Conservation (phyloP, 2,329 filamentous ascomycete genomes). For the Nemania sp. region DNA sequence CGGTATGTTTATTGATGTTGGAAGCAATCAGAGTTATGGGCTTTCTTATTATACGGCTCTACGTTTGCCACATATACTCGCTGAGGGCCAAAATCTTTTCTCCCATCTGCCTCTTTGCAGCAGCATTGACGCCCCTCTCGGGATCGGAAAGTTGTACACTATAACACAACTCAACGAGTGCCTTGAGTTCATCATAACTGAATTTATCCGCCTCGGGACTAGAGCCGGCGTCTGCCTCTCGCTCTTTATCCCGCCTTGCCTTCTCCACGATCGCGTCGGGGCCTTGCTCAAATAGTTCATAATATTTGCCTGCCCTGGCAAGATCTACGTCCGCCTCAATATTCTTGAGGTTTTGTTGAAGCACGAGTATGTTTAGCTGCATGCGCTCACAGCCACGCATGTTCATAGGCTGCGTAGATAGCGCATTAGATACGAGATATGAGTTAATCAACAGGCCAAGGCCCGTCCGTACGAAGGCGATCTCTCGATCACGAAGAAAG, state of each 20-base stretch:
- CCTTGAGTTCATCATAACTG: conserved; percentile 75
- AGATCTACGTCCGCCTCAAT: conserved; percentile 79
- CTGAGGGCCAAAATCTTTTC: conserved; percentile 77
- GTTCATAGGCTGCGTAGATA: conserved; percentile 85
- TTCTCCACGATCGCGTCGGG: conserved; percentile 73
- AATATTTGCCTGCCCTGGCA: conserved; percentile 74
- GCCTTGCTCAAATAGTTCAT: conserved; percentile 74
- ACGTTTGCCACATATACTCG: conserved; percentile 78
- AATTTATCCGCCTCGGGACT: conserved; percentile 61
- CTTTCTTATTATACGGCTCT: conserved; percentile 18
- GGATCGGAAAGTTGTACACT: conserved; percentile 75
- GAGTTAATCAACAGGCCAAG: conserved; percentile 82
- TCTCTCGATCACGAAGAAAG: conserved; percentile 78
- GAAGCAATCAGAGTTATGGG: not conserved
- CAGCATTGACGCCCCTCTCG: conserved; percentile 74
- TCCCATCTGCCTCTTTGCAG: conserved; percentile 76
- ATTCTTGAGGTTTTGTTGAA: conserved; percentile 97
- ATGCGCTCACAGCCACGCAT: conserved; percentile 84
- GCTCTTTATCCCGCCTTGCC: conserved; percentile 63
- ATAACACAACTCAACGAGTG: conserved; percentile 74
- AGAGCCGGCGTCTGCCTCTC: conserved; percentile 50
- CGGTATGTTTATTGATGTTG: not conserved
- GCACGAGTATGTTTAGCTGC: conserved; percentile 91
- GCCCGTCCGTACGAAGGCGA: conserved; percentile 79
- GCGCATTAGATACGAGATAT: conserved; percentile 79